Conservation (phyloP, 176 grass and related monocot genomes). For the Aegilops speltoides region DNA sequence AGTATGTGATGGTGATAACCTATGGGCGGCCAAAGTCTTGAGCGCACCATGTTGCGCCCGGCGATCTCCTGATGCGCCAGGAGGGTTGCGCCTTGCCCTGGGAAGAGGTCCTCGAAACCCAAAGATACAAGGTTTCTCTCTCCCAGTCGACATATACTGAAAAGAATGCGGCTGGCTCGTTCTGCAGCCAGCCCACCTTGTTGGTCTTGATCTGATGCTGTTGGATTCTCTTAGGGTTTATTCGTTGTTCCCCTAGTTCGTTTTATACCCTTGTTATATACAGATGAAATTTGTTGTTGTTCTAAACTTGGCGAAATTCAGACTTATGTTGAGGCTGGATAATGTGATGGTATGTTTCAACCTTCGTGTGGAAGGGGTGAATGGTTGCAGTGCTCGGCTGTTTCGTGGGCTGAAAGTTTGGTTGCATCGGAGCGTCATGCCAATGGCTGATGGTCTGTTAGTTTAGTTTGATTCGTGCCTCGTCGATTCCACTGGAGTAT, state of each 20-base stretch:
- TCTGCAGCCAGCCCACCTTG: constrained; percentile 26
- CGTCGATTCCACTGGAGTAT: too few species aligned
- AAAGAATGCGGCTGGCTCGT: constrained; percentile 6
- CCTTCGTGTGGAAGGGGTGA: background rate
- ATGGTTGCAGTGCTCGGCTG: background rate
- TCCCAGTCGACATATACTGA: constrained; percentile 3
- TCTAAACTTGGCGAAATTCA: background rate
- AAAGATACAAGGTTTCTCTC: background rate
- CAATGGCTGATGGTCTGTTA: background rate
- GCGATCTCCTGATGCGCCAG: background rate
- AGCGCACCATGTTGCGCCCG: background rate
- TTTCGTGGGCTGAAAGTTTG: too few species aligned
- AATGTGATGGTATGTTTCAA: background rate
- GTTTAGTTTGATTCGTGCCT: background rate
- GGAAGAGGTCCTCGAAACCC: background rate
- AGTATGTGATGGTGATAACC: constrained; percentile 71
- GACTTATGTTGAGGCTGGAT: constrained; percentile 20
- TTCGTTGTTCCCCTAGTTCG: constrained; percentile 32
- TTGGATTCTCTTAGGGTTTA: constrained; percentile 39
- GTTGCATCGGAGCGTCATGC: too few species aligned
- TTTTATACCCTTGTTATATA: constrained; percentile 12
- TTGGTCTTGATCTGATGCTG: background rate
- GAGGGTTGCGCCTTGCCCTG: background rate
- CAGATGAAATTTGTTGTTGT: constrained; percentile 6
- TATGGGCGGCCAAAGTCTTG: constrained; percentile 47